Conservation (phyloP, 2,329 filamentous ascomycete species). For the Celoporthe dispersa region DNA sequence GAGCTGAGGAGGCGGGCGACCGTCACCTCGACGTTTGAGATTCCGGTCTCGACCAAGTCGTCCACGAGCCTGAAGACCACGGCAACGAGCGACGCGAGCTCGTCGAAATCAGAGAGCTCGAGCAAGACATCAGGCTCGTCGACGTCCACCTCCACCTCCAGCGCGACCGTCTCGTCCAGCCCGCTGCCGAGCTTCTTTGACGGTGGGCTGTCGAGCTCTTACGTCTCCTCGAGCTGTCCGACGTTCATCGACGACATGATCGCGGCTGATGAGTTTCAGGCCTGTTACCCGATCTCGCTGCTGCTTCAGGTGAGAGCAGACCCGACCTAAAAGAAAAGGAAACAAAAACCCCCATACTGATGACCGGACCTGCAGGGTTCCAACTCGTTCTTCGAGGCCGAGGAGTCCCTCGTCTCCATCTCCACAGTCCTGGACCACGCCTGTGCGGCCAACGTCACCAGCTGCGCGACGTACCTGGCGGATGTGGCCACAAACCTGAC, state of each 20-base stretch:
- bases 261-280: conserved; percentile 65
- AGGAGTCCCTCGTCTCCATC: conserved; percentile 71
- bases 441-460: conserved; percentile 69
- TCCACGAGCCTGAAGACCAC: conserved; percentile 40
- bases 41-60: conserved; percentile 28
- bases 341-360: conserved; percentile 31
- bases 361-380: conserved; percentile 64
- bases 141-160: conserved; percentile 36
- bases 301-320: conserved; percentile 69
- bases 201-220: conserved; percentile 64
- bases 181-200: conserved; percentile 70
- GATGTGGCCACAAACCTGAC: conserved; percentile 69
- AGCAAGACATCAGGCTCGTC: conserved; percentile 21
- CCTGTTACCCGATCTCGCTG: conserved; percentile 83
- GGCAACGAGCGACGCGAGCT: conserved; percentile 37
- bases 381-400: conserved; percentile 78
- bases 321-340: background rate
- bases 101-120: conserved; percentile 2
- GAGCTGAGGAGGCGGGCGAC: conserved; percentile 33
- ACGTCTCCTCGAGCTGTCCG: conserved; percentile 63
- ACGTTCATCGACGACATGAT: conserved; percentile 72
- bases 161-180: conserved; percentile 36
- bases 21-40: conserved; percentile 26
- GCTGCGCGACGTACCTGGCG: conserved; percentile 69
- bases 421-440: conserved; percentile 79